These are phyloP conservation scores for Trapa incisa DNA, from an alignment of 345 rosid species.

Conservation along the genomic window DNA sequence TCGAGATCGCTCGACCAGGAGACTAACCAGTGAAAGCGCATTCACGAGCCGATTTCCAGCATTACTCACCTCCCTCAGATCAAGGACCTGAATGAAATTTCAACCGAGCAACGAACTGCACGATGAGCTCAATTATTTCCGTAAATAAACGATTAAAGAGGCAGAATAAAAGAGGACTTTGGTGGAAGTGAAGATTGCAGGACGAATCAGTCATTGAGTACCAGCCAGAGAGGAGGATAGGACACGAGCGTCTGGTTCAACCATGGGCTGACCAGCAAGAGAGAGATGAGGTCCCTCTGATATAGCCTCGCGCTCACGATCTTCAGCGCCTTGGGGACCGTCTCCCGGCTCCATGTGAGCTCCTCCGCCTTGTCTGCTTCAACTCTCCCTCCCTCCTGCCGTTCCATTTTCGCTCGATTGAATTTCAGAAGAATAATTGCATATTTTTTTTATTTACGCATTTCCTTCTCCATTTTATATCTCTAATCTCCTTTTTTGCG, in stretches of 20 bases:
- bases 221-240: constrained; percentile 60
- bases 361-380: constrained; percentile 12
- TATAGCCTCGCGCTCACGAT: constrained; percentile 54
- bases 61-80: constrained; percentile 61
- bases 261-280: constrained; percentile 64
- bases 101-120: constrained; percentile 16
- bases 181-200: not conserved
- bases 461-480: not conserved
- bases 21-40: constrained; percentile 63
- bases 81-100: constrained; percentile 33
- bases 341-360: constrained; percentile 57
- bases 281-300: constrained; percentile 56
- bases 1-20: not conserved
- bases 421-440: not conserved
- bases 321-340: constrained; percentile 54
- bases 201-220: constrained; percentile 9
- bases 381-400: constrained; percentile 18
- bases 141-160: not conserved
- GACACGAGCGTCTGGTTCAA: constrained; percentile 51
- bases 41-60: constrained; percentile 65
- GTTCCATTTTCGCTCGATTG: constrained; percentile 12
- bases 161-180: not conserved
- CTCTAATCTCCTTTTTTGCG: not conserved
- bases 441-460: not conserved
- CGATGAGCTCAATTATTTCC: constrained; percentile 1